Conservation (phyloP, 73 alveolate species). For the Uronychia setigera region DNA sequence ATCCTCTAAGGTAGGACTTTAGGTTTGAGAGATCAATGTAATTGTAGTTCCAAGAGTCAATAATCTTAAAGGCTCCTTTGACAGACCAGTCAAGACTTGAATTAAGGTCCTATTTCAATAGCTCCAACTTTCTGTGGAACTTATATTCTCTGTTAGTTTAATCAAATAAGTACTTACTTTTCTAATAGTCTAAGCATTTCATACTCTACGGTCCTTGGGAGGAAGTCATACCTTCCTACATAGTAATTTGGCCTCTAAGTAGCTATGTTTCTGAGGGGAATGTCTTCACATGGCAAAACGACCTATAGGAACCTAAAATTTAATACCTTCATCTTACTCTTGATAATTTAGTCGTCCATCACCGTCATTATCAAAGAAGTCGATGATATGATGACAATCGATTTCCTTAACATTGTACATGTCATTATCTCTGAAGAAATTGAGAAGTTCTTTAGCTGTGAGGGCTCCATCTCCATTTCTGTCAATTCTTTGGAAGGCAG, state of each 20-base stretch:
- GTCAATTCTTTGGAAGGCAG: constrained; percentile 58
- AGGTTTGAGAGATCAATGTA: constrained; percentile 52
- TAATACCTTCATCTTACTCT: not conserved
- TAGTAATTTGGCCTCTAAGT: constrained; percentile 34
- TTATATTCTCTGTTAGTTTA: constrained; percentile 13
- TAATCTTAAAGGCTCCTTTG: constrained; percentile 36
- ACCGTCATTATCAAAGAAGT: constrained; percentile 47
- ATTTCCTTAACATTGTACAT: constrained; percentile 22
- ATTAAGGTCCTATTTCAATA: constrained; percentile 29
- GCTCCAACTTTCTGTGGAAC: constrained; percentile 33
- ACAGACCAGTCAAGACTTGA: constrained; percentile 14
- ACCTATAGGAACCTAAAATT: constrained; percentile 24
- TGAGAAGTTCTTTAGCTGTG: constrained; percentile 24
- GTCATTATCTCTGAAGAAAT: constrained; percentile 57
- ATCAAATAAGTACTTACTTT: constrained; percentile 35
- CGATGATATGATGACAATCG: constrained; percentile 36
- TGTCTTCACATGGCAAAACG: constrained; percentile 49
- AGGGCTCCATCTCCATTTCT: constrained; percentile 28
- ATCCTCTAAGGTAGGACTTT: constrained; percentile 41
- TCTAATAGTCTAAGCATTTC: constrained; percentile 37
- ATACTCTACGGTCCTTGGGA: constrained; percentile 39
- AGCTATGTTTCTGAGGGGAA: constrained; percentile 9
- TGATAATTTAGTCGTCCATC: constrained; percentile 36
- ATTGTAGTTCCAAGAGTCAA: constrained; percentile 60
- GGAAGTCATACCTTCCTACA: constrained; percentile 26